Evolutionary conservation across 306 rosid species (phyloP), one percentile per base, ranked within the genome.

Genomic region (Prosopis cineraria): DNA sequence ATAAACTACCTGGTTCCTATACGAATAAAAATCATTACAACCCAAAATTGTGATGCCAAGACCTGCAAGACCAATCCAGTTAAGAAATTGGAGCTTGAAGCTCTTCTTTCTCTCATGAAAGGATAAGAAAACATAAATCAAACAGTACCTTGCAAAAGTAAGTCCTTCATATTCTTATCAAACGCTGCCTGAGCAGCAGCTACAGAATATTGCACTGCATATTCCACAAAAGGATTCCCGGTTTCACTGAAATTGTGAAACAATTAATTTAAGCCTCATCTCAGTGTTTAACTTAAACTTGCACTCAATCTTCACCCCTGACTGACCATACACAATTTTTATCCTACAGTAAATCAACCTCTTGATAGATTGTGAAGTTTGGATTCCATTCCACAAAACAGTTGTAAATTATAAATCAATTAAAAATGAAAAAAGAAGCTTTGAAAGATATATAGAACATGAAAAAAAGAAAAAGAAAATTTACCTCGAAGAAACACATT

Each of bases 31-130:
- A 81, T 90, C 96, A 64, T 95, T 95, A 89, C 88, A 80, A 68
- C 99, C 99, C 85, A 95, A 82, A 80, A 95, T 89, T 36, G 98
- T 95, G 84, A 95, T 89, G 76, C 89, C 96, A 76, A 95, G 93
- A 84, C 98, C 99, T 95, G 86, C 88, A 68, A 9, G 60, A 79
- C 60, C 50, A 87, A 81, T 69, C 76, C 55, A 72, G 76, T 79
- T 47, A 68, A 74, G 78, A 63, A 70, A 85, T 69, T 53, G 75
- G 66, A 47, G 62, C 5, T 58, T 48, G 47, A 78, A 73, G 74
- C 7, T 64, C 31, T 50, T 8, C 68, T 70, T 12, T 30, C 37
- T 27, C 7, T 44, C 11, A 63, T 14, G 14, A 77, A 85, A 75
- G 40, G 45, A 76, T n/a, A 25, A 33, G 56, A 71, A 40, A 22